These are phyloP conservation scores for Arachis stenosperma DNA, from an alignment of 306 rosid genomes.

Conservation along the genomic window DNA sequence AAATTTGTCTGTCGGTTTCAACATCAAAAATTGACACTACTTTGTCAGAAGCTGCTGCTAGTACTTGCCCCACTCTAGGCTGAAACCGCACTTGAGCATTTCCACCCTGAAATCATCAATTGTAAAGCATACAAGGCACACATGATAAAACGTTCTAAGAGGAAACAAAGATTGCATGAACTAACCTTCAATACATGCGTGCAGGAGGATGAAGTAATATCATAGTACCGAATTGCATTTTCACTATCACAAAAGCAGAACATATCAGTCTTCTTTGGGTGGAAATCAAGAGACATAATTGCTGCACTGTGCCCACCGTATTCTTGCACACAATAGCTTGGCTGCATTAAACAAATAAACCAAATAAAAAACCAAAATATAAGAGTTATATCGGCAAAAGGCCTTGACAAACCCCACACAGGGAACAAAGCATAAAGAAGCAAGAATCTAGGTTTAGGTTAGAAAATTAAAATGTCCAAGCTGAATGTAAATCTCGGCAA, in stretches of 20 bases:
- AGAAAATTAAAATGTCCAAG: slow-evolving; percentile 6
- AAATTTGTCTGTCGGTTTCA: slow-evolving; percentile 46
- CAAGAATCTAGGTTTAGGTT: slow-evolving; percentile 20
- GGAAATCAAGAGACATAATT: slow-evolving; percentile 61
- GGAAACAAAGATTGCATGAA: slow-evolving; percentile 15
- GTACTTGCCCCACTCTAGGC: slow-evolving; percentile 47
- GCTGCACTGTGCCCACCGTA: slow-evolving; percentile 51
- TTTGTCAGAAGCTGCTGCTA: slow-evolving; percentile 61
- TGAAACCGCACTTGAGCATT: slow-evolving; percentile 60
- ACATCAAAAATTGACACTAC: slow-evolving; percentile 53
- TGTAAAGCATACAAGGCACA: slow-evolving; percentile 13
- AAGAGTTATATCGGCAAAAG: slow-evolving; percentile 18
- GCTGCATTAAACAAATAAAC: slow-evolving; percentile 44
- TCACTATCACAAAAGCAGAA: slow-evolving; percentile 54
- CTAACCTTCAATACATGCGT: slow-evolving; percentile 50
- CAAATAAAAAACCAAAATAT: slow-evolving; percentile 16
- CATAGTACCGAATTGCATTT: slow-evolving; percentile 56
- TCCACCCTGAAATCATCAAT: slow-evolving; percentile 50
- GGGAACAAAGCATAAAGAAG: slow-evolving; percentile 21
- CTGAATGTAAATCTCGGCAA: slow-evolving; percentile 16
- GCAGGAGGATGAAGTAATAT: slow-evolving; percentile 48
- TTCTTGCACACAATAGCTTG: slow-evolving; percentile 47
- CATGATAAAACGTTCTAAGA: slow-evolving; percentile 24
- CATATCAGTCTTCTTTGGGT: slow-evolving; percentile 61
- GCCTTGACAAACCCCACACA: neutral